phyloP scores from a whole-genome alignment of 2,329 filamentous ascomycete genomes.

The Penicillium sp. region DNA sequence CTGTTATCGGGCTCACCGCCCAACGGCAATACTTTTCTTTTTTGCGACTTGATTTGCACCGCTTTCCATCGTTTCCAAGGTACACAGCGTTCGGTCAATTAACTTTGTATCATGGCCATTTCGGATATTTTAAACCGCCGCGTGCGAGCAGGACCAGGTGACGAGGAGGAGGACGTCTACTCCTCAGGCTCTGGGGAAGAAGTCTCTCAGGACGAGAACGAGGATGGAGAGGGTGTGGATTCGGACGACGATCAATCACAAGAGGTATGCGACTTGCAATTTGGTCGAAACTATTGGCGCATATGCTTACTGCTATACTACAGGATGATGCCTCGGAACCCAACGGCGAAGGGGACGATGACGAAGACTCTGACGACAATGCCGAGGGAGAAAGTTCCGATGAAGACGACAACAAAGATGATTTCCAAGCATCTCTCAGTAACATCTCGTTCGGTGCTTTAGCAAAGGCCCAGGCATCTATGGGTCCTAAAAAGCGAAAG shows the following conservation, averaged over 20 bases:
- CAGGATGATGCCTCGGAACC: constrained; percentile 4
- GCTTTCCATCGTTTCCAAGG: neutral
- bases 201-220: constrained; percentile 14
- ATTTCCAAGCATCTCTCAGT: constrained; percentile 46
- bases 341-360: constrained; percentile 10
- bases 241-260: constrained; percentile 21
- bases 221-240: constrained; percentile 6
- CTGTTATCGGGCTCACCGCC: constrained; percentile 20
- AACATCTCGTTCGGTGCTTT: constrained; percentile 86
- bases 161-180: constrained; percentile 44
- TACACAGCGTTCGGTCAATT: neutral
- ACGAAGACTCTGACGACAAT: constrained; percentile 33
- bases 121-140: constrained; percentile 42
- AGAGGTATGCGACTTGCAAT: constrained; percentile 10
- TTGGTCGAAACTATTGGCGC: neutral
- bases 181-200: constrained; percentile 28
- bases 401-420: constrained; percentile 34
- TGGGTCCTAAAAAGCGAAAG: constrained; percentile 47
- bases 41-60: neutral
- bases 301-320: neutral
- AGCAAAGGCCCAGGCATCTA: constrained; percentile 75
- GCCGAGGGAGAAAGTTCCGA: constrained; percentile 40
- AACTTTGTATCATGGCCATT: constrained; percentile 30
- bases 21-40: constrained; percentile 31
- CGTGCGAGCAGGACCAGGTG: constrained; percentile 37